A percentile compares a stretch with the other conserved stretches of the same genome.
Evolutionary conservation across 2,329 filamentous ascomycete species (phyloP).

Genomic region (Tolypocladium endophyticum): DNA sequence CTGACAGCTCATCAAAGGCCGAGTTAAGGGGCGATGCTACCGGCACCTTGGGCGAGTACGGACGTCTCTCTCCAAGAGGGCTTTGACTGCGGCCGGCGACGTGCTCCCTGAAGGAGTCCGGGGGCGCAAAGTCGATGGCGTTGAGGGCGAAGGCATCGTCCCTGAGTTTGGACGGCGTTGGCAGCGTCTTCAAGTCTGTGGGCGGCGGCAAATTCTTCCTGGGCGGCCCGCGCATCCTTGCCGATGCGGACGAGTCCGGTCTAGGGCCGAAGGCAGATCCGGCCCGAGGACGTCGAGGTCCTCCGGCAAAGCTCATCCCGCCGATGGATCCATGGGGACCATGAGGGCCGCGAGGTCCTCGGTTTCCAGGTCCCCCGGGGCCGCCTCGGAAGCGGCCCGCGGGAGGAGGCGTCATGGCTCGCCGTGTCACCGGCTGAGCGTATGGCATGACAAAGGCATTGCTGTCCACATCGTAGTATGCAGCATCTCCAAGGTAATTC

Average conservation of each 20-base stretch:
- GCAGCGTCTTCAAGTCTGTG: constrained; percentile 60
- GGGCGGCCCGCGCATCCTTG: constrained; percentile 29
- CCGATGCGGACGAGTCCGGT: constrained; percentile 56
- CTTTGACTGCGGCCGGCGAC: constrained; percentile 59
- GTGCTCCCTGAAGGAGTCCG: constrained; percentile 53
- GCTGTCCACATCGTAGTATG: constrained; percentile 55
- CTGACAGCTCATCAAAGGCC: constrained; percentile 75
- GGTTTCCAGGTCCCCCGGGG: constrained; percentile 10
- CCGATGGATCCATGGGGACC: constrained; percentile 38
- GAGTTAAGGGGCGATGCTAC: constrained; percentile 70
- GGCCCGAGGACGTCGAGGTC: constrained; percentile 43
- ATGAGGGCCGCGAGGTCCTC: constrained; percentile 20
- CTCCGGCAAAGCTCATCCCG: constrained; percentile 34
- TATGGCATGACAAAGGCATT: constrained; percentile 72
- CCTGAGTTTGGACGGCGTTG: constrained; percentile 73
- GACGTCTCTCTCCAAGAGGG: constrained; percentile 51
- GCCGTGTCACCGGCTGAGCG: constrained; percentile 73
- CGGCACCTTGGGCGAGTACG: constrained; percentile 65
- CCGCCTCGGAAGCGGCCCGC: constrained; percentile 34
- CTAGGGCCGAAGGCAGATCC: constrained; percentile 25
- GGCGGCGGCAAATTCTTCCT: constrained; percentile 57
- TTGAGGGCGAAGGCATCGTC: constrained; percentile 67
- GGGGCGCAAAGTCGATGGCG: constrained; percentile 80
- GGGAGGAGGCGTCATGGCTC: constrained; percentile 93
- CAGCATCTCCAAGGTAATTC: constrained; percentile 57